Base-by-base conservation (phyloP, 495 filamentous ascomycete species). In the Annulohypoxylon maeteangense region DNA sequence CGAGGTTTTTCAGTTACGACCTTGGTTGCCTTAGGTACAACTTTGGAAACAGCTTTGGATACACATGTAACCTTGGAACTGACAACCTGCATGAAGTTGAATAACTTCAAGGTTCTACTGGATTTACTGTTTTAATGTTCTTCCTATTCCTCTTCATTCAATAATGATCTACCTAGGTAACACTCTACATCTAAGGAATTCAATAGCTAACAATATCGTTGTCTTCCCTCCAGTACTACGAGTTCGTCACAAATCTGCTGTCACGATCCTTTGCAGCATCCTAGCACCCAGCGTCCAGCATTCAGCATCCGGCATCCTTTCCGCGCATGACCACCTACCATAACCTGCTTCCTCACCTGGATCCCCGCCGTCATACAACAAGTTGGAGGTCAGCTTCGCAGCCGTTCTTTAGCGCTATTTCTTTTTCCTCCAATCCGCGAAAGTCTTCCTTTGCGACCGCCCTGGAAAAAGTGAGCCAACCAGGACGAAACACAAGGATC, bases 361-460 rank as follows among this genome's bases (percentile, higher is more conserved):
- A 44, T 44, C 40, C 40, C 40, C 40, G 40, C 40, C 4, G 16
- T 44, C 40, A 44, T 12, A 44, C 40, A 44, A 16, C 40, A 6
- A 65, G 60, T 73, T 68, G 65, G 70, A 69, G 65, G 70, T 73
- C 70, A 73, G 70, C 70, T 72, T 67, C 48, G 60, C 70, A 60
- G 58, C 50, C 40, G 8, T 20, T 31, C 14, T 54, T 54, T 67
- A 67, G 65, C 70, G 70, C 65, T 68, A 68, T 68, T 72, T 68
- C 53, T 67, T 68, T 65, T 54, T 44, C 70, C 65, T 44, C 65
- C 64, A 64, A 66, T 62, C 69, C 53, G 57, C 55, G 40, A 61
- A 66, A 54, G 36, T 32, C 61, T 69, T 62, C 62, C 29, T 62
- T 68, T 51, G 61, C 38, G 48, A 62, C 55, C 22, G 48, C 55